Evolutionary conservation across 2,329 filamentous ascomycete species (phyloP), one percentile per base, ranked within the genome.

Genomic region (Hortaea werneckii): DNA sequence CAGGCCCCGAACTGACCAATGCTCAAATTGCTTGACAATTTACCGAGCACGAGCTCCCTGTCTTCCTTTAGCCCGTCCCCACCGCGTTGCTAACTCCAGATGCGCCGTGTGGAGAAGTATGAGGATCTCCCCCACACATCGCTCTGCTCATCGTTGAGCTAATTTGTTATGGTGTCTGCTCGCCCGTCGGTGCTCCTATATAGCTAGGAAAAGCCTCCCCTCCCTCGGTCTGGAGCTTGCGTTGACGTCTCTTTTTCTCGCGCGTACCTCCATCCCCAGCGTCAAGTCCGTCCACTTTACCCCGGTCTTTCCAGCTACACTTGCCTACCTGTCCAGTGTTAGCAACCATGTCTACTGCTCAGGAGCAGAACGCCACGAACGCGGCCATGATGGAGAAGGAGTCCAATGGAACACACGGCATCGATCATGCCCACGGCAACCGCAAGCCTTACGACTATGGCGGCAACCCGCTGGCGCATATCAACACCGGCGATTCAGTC

Each of bases 391-490:
- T 46, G 50, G 44, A 47, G 47, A 51, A 51, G 46, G 29, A 29
- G 26, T 7, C 37, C 28, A 52, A 50, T 34, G 56, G 52, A 44
- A 48, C 42, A 40, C 54, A 58, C 48, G 58, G 56, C 49, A 54
- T 57, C 48, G 70, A 72, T 57, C 68, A 71, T 42, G 55, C 51
- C 30, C 39, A 43, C 44, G 50, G 30, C 27, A 63, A 68, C 54
- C 67, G 70, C 55, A 64, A 61, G 50, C 69, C 69, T 1, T 72
- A 72, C 56, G 70, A 73, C 57, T 73, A 74, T 56, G 58, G 71
- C 54, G 72, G 72, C 51, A 75, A 75, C 58, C 72, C 72, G 37
- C 67, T 75, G 29, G 70, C 70, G n/a, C 70, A 73, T 52, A 57
- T 68, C 55, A 66, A 66, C 50, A 74, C 71, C 47, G 71, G 71